Percentiles rank a stretch among this genome's conserved stretches.
Conservation (phyloP, 2,329 filamentous ascomycete genomes). For the Ascochyta viciae-villosae region DNA sequence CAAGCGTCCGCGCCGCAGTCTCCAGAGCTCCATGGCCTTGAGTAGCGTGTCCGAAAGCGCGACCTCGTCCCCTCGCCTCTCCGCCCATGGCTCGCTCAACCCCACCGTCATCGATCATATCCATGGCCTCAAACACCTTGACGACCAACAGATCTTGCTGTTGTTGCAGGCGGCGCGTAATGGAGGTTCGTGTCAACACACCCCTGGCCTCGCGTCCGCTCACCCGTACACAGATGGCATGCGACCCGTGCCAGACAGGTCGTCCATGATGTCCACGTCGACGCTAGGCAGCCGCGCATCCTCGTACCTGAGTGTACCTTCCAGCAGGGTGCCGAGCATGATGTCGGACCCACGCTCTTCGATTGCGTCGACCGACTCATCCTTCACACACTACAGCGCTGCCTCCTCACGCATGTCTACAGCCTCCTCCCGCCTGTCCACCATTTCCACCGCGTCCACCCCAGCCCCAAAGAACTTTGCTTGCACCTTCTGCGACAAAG, state of each 20-base stretch:
- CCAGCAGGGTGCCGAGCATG: constrained; percentile 48
- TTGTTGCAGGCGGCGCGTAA: constrained; percentile 48
- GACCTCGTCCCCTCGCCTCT: constrained; percentile 45
- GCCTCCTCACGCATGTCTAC: constrained; percentile 48
- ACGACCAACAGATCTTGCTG: constrained; percentile 49
- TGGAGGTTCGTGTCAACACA: constrained; percentile 41
- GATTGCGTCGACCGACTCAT: constrained; percentile 48
- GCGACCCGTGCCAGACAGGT: constrained; percentile 44
- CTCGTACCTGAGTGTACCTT: constrained; percentile 48
- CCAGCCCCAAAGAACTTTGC: constrained; percentile 50
- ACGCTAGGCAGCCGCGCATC: constrained; percentile 47
- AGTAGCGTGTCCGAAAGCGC: constrained; percentile 47
- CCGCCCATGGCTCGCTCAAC: constrained; percentile 42
- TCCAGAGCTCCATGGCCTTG: constrained; percentile 46
- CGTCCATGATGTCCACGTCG: constrained; percentile 41
- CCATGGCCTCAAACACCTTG: constrained; percentile 50
- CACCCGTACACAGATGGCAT: constrained; percentile 42
- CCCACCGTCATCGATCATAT: constrained; percentile 50
- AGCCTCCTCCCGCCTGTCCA: constrained; percentile 48
- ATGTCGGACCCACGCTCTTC: constrained; percentile 47
- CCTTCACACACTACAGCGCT: constrained; percentile 47
- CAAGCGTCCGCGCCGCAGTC: constrained; percentile 48
- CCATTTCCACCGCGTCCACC: constrained; percentile 42
- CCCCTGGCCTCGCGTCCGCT: constrained; percentile 25
- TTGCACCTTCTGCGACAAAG: constrained; percentile 64